Conservation (phyloP, 2,329 filamentous ascomycete species). For the Aureobasidium melanogenum region DNA sequence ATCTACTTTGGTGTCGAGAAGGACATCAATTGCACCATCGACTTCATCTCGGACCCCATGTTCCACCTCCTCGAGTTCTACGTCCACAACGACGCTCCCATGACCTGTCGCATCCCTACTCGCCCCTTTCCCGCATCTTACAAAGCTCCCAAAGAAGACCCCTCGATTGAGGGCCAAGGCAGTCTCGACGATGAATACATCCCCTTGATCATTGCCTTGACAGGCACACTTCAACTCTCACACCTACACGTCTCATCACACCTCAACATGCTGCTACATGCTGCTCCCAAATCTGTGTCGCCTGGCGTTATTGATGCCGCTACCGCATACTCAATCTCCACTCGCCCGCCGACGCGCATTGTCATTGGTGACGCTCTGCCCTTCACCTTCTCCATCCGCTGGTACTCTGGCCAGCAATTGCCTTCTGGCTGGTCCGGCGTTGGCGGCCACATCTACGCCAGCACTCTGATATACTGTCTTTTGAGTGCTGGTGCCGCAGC, state of each 20-base stretch:
- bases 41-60: slow-evolving; percentile 67
- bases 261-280: slow-evolving; percentile 77
- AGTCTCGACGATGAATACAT: slow-evolving; percentile 49
- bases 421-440: slow-evolving; percentile 48
- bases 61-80: slow-evolving; percentile 95
- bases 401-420: slow-evolving; percentile 70
- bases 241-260: slow-evolving; percentile 87
- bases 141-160: slow-evolving; percentile 25
- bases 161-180: slow-evolving; percentile 22
- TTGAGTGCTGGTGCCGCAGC: slow-evolving; percentile 39
- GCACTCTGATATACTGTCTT: slow-evolving; percentile 41
- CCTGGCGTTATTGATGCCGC: slow-evolving; percentile 77
- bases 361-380: slow-evolving; percentile 82
- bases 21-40: slow-evolving; percentile 77
- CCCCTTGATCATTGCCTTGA: slow-evolving; percentile 78
- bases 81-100: slow-evolving; percentile 89
- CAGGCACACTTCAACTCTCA: slow-evolving; percentile 78
- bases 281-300: slow-evolving; percentile 44
- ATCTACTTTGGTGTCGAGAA: slow-evolving; percentile 75
- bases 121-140: slow-evolving; percentile 49
- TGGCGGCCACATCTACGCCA: slow-evolving; percentile 42
- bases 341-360: slow-evolving; percentile 50
- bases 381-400: slow-evolving; percentile 70
- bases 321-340: slow-evolving; percentile 67
- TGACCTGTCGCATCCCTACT: slow-evolving; percentile 81